phyloP scores from a whole-genome alignment of 768 basidiomycete genomes.

The Suillus placidus region DNA sequence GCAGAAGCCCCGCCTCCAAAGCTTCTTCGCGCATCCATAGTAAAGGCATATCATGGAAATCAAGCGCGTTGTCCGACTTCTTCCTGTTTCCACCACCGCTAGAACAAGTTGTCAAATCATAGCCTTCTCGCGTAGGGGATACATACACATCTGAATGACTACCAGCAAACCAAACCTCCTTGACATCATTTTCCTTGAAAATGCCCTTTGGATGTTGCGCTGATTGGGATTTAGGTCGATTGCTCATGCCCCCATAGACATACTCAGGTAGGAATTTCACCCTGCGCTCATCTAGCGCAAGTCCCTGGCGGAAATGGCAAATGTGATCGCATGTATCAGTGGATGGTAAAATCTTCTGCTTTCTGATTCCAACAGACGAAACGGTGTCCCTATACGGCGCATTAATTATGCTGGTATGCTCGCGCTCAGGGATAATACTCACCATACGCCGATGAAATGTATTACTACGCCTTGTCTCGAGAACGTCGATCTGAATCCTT shows the following conservation, averaged over 20 bases:
- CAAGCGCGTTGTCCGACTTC: constrained; percentile 15
- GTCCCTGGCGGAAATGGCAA: constrained; percentile 48
- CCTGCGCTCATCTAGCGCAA: constrained; percentile 49
- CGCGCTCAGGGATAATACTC: constrained; percentile 11
- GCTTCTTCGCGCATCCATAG: constrained; percentile 37
- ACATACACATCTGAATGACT: constrained; percentile 43
- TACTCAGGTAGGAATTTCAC: constrained; percentile 53
- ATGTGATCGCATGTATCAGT: constrained; percentile 35
- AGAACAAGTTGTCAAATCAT: constrained; percentile 9
- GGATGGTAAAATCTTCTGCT: constrained; percentile 37
- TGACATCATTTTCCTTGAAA: constrained; percentile 25
- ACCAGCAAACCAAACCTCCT: constrained; percentile 50
- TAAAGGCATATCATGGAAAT: constrained; percentile 30
- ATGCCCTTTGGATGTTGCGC: neutral
- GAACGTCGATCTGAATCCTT: constrained; percentile 39
- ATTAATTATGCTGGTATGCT: neutral
- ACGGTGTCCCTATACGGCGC: constrained; percentile 46
- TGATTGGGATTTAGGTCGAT: neutral
- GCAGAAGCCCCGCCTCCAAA: constrained; percentile 24
- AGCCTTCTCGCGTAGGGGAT: neutral
- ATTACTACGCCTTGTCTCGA: constrained; percentile 37
- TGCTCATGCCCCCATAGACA: constrained; percentile 29
- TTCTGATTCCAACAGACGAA: constrained; percentile 44
- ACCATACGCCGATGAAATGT: constrained; percentile 52
- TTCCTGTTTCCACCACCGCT: constrained; percentile 34